Evolutionary conservation across 148 eudicot species (phyloP).

Genomic region (Vaccinium corymbosum): DNA sequence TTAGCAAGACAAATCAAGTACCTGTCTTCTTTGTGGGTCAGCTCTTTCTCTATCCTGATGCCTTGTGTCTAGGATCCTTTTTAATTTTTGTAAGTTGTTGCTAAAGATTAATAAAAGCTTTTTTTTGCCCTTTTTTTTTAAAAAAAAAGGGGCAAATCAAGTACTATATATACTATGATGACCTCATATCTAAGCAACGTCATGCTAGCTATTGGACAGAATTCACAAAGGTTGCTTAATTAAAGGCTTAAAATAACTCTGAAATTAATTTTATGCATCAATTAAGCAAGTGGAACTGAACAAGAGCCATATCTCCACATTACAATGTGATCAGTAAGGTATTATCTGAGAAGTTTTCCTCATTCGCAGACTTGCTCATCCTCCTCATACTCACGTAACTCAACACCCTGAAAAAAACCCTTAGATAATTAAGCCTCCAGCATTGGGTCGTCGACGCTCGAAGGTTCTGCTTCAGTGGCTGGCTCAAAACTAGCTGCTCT

Average conservation of each 20-base stretch:
- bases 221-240: not conserved
- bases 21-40: too few species aligned
- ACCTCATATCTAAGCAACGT: not conserved
- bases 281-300: slow-evolving; percentile 1
- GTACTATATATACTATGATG: not conserved
- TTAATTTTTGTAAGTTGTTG: too few species aligned
- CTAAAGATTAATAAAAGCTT: too few species aligned
- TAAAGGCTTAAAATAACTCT: slow-evolving; percentile 1
- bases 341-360: slow-evolving; percentile 27
- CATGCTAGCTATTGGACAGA: not conserved
- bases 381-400: not conserved
- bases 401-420: not conserved
- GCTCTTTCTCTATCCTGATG: too few species aligned
- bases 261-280: not conserved
- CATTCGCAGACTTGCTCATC: slow-evolving; percentile 35
- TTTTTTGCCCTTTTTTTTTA: too few species aligned
- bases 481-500: too few species aligned
- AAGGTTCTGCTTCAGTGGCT: too few species aligned
- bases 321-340: not conserved
- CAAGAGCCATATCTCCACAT: slow-evolving; percentile 8
- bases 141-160: not conserved
- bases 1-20: not conserved
- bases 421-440: too few species aligned
- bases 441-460: too few species aligned
- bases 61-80: too few species aligned